Evolutionary conservation across 441 rosid genomes (phyloP), one percentile per base, ranked within the genome.

Genomic region (Adansonia grandidieri): DNA sequence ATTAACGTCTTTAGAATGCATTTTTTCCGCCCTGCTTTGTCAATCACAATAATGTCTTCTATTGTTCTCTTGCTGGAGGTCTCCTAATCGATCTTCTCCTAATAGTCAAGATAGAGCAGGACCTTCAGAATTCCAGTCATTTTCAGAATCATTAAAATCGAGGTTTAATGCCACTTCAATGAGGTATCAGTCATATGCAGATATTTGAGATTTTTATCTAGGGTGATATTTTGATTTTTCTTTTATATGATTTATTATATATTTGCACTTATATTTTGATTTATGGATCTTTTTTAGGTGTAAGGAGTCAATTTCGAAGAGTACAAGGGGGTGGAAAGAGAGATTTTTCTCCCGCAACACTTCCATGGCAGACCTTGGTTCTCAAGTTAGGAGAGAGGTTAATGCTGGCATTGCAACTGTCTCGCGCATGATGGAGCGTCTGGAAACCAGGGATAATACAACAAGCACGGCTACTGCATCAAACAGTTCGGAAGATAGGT

Each of bases 71-170:
- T 83, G 51, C 71, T 81, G 78, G 82, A 86, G 95, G 80, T 85
- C 91, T 72, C 85, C 86, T 60, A 82, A 73, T 82, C 93, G 87
- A 58, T 88, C 92, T 62, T 88, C 92, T 62, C 87, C 88, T 73
- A 88, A 77, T 82, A 85, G 79, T 84, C 95, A 91, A 83, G 96
- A 93, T 58, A 88, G 86, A 87, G 96, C 94, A 44, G 97, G 97
- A 77, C 94, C 95, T 65, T 95, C 99, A 3, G 97, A 93, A 28
- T 78, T 63, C 67, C 67, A 63, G 67, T 63, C 67, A 6, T 63
- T 63, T 63, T 63, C 67, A 63, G 67, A 63, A 61, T 61, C 65
- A 24, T 22, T 61, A 61, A 61, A 61, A 61, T 22, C 7, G 13
- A 61, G 9, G 65, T 61, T 61, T 61, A 61, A 61, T 61, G 65